These are phyloP conservation scores for Pichia inconspicua DNA, from an alignment of 1,139 yeast genomes.

Conservation along the genomic window DNA sequence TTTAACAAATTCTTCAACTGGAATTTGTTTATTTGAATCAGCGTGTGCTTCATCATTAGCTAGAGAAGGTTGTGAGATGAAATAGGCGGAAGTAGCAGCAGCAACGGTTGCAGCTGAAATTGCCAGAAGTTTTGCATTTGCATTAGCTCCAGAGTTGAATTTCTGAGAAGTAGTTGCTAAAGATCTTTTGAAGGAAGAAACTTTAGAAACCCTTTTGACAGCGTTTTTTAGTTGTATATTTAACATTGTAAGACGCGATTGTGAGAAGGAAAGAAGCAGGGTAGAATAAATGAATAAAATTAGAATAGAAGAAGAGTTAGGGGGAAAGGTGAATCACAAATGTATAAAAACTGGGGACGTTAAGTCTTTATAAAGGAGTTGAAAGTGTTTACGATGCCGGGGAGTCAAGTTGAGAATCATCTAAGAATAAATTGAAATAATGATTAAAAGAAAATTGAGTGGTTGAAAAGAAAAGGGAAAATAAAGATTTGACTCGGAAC, in stretches of 20 bases:
- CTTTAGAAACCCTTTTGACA: slow-evolving; percentile 5
- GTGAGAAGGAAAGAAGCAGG: neutral
- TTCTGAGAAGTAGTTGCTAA: neutral
- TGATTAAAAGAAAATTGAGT: neutral
- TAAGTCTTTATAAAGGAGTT: neutral
- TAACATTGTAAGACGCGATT: slow-evolving; percentile 7
- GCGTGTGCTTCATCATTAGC: slow-evolving; percentile 14
- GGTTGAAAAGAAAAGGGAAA: neutral
- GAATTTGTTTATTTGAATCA: slow-evolving; percentile 10
- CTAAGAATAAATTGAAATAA: neutral
- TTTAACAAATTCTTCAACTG: slow-evolving; percentile 49
- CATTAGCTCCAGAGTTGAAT: neutral
- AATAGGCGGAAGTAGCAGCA: slow-evolving; percentile 8
- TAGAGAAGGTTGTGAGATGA: slow-evolving; percentile 5
- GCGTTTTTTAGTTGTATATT: slow-evolving; percentile 10
- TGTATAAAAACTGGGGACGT: neutral
- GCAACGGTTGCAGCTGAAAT: slow-evolving; percentile 8
- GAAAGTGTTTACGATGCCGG: neutral
- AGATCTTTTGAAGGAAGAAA: slow-evolving; percentile 4
- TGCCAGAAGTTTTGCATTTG: slow-evolving; percentile 1
- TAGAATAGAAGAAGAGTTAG: neutral
- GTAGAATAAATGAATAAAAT: neutral
- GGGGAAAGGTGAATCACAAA: neutral
- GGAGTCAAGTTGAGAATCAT: neutral
- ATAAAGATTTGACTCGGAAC: neutral